Evolutionary conservation across 1,284 basidiomycete species (phyloP), one percentile per base, ranked within the genome.

Genomic region (Singerocomus inundabilis): DNA sequence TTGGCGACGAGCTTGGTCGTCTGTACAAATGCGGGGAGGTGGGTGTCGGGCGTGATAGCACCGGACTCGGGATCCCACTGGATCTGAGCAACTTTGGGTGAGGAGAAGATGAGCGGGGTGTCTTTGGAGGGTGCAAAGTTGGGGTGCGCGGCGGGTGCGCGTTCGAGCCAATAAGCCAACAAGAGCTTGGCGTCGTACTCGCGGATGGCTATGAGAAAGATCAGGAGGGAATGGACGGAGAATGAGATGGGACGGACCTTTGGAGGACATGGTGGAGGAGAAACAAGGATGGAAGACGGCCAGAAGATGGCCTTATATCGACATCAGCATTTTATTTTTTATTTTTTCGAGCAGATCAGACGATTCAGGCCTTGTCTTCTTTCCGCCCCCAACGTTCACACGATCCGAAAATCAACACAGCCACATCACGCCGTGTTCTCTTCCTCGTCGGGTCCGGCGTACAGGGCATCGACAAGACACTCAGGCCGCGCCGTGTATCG

Each of bases 151-250:
- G 85, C 70, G 25, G 92, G 89, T 26, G 91, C 88, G 56, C 91
- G 84, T 70, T 89, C 84, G 57, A 97, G 85, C 92, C 92, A 95
- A 79, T 96, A 95, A 43, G 90, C 90, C 43, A 96, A 79, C 56
- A 96, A 79, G 60, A 95, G 88, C 79, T 97, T 97, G 61, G 93
- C 93, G 69, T 95, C 92, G 78, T 91, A 94, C 77, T 94, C 91
- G 69, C 89, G 86, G 75, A 94, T 93, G 62, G 91, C 91, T 92
- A 43, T 41, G 25, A 15, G 24, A 18, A 32, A 2, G 50, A 43
- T 54, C 31, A 65, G 53, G 13, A n/a, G 10, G 6, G 35, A 4
- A 8, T 1, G 2, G 10, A 26, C 4, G 2, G 35, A 28, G 28
- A 35, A 38, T 6, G 29, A 34, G 10, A 37, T 2, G 6, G 30